These are phyloP conservation scores for Dioszegia aurantiaca DNA, from an alignment of 768 basidiomycete species.

Conservation along the genomic window DNA sequence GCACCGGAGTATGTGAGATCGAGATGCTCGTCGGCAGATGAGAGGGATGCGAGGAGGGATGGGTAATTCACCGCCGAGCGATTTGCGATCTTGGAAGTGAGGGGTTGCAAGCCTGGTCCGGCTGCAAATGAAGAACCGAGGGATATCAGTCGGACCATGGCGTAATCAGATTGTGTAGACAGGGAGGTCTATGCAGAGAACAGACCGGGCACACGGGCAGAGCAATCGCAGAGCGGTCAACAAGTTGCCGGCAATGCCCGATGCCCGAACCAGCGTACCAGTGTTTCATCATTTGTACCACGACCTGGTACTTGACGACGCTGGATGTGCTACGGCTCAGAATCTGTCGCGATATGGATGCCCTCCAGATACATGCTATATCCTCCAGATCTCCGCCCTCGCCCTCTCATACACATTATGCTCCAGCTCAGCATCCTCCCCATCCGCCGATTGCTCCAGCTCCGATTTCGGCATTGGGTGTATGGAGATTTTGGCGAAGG, in stretches of 20 bases:
- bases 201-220: no score
- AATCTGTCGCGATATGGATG: background rate
- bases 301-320: background rate
- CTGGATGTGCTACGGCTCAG: background rate
- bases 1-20: constrained; percentile 12
- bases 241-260: no score
- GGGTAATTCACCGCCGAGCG: constrained; percentile 9
- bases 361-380: constrained; percentile 31
- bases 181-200: no score
- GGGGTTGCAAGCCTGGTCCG: constrained; percentile 1
- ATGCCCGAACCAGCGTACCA: no score
- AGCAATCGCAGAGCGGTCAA: no score
- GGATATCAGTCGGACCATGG: constrained; percentile 3
- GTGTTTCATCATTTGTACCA: no score
- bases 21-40: constrained; percentile 1
- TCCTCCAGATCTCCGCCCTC: constrained; percentile 54
- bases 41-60: constrained; percentile 5
- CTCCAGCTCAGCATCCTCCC: constrained; percentile 39
- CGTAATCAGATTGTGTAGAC: background rate
- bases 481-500: constrained; percentile 53
- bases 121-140: constrained; percentile 14
- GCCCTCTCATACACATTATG: constrained; percentile 53
- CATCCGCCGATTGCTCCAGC: constrained; percentile 31
- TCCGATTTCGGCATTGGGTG: constrained; percentile 49
- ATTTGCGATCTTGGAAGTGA: background rate